Percentiles rank a stretch among this genome's conserved stretches.
Conservation (phyloP, 306 rosid genomes). For the Trifolium subterraneum region DNA sequence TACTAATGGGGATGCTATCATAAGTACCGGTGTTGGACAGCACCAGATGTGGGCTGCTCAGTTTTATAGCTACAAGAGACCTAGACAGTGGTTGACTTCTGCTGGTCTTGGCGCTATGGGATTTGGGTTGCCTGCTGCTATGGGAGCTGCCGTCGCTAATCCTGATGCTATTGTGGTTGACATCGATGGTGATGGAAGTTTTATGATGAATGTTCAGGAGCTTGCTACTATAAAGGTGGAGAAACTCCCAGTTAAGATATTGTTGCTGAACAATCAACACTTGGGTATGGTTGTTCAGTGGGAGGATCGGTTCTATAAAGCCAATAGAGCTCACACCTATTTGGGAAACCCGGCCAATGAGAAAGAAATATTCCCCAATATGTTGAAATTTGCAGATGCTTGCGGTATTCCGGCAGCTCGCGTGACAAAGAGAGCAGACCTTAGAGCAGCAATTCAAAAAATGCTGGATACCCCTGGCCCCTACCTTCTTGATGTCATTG, state of each 20-base stretch:
- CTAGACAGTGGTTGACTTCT: conserved; percentile 81
- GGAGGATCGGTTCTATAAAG: conserved; percentile 93
- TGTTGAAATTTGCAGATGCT: conserved; percentile 81
- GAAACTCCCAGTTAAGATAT: conserved; percentile 81
- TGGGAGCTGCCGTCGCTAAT: conserved; percentile 85
- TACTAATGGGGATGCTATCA: conserved; percentile 74
- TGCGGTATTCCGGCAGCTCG: conserved; percentile 80
- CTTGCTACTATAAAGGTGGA: conserved; percentile 77
- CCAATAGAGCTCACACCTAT: conserved; percentile 85
- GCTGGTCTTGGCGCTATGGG: conserved; percentile 97
- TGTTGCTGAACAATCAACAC: conserved; percentile 85
- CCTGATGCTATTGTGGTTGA: conserved; percentile 67
- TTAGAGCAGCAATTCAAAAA: conserved; percentile 80
- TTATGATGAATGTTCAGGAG: conserved; percentile 87
- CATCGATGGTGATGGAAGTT: conserved; percentile 93
- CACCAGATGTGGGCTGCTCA: conserved; percentile 97
- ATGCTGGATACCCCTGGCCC: conserved; percentile 94
- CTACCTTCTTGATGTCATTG: conserved; percentile 81
- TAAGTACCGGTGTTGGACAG: conserved; percentile 91
- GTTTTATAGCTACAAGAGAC: conserved; percentile 68
- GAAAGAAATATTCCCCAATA: conserved; percentile 68
- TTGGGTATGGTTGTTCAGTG: conserved; percentile 94
- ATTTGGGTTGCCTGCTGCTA: conserved; percentile 89
- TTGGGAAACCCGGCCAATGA: conserved; percentile 73
- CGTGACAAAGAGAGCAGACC: conserved; percentile 64